Base-by-base conservation (phyloP, 352 stramenopile genomes). In the Phytophthora tentaculata region DNA sequence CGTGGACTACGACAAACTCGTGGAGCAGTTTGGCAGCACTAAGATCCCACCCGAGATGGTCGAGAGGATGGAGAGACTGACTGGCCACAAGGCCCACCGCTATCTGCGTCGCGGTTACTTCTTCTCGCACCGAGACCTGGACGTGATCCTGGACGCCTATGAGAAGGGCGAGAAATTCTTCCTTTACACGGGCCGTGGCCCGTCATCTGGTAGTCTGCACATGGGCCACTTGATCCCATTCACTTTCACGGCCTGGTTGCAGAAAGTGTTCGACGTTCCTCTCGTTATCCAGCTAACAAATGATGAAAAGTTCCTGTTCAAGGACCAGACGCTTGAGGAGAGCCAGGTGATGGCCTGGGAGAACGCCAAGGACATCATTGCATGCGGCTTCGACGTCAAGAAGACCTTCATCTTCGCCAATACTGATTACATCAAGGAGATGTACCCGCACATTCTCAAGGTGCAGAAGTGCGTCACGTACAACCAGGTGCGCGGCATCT, bases 291-390 rank as follows among this genome's bases (percentile, higher is more conserved):
- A 99, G 85, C 96, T 99, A 56, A 99, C 98, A 5, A 98, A 99
- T 76, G 98, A 99, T 78, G 98, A 99, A 76, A 99, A 99, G 82
- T 99, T 99, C 69, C 74, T 99, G 10, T 99, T 99, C 83, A 99
- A 99, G 82, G 96, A 98, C 66, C 87, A 97, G 69, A 95, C 90
- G 57, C 76, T 96, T 22, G 88, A 91, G 59, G 85, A 97, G 69
- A 94, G 84, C 64, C 86, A 97, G 51, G 67, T 88, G 28, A 95
- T 99, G 76, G 98, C 97, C 53, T 96, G 95, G 63, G 97, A 99
- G 77, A 99, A 99, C 86, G 97, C 97, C 49, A 99, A 99, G 73
- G 98, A 99, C 82, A 99, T 99, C 73, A 99, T 99, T 68, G 98
- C 98, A 1, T 99, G 97, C 73, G 95, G 94, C 43, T 98, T 98